A percentile compares a stretch with the other conserved stretches of the same genome.
These are phyloP conservation scores for Heterobasidion annosum DNA, from an alignment of 1,284 basidiomycete species.

Conservation along the genomic window DNA sequence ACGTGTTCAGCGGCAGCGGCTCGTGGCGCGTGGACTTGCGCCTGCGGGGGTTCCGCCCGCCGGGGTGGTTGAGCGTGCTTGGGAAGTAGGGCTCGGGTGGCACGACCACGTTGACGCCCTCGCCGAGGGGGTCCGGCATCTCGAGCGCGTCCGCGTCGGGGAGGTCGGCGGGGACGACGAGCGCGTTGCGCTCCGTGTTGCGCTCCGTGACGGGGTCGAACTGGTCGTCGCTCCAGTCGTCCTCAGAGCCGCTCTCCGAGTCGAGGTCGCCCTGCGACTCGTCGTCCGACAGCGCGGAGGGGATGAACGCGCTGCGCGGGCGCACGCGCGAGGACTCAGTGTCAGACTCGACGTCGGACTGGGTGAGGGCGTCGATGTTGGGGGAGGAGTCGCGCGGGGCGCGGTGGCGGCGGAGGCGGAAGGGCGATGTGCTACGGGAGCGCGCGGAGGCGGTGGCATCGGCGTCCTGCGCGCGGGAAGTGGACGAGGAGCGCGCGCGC, in stretches of 20 bases:
- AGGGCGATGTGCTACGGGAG: conserved; percentile 65
- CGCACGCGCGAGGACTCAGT: conserved; percentile 41
- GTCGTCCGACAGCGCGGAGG: conserved; percentile 35
- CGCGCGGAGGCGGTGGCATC: conserved; percentile 22
- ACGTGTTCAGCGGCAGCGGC: conserved; percentile 52
- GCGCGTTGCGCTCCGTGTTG: conserved; percentile 70
- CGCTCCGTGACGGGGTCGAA: conserved; percentile 73
- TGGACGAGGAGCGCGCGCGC: conserved; percentile 46
- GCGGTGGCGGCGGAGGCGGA: conserved; percentile 51
- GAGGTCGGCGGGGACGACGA: conserved; percentile 35
- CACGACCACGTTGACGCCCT: conserved; percentile 86
- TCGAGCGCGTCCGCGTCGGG: conserved; percentile 33
- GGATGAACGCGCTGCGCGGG: conserved; percentile 46
- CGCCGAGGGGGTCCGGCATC: conserved; percentile 68
- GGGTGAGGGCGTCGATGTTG: conserved; percentile 61
- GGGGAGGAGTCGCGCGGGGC: conserved; percentile 56
- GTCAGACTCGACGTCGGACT: conserved; percentile 63
- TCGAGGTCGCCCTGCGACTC: conserved; percentile 37
- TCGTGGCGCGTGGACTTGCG: conserved; percentile 56
- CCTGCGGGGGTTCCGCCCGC: conserved; percentile 37
- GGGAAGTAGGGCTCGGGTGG: conserved; percentile 76
- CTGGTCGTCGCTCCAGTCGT: conserved; percentile 28
- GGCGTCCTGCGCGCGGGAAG: conserved; percentile 18
- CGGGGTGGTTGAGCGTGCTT: conserved; percentile 47
- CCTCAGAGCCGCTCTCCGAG: conserved; percentile 19